Evolutionary conservation across 768 basidiomycete species (phyloP).

Genomic region (Auricularia cornea): DNA sequence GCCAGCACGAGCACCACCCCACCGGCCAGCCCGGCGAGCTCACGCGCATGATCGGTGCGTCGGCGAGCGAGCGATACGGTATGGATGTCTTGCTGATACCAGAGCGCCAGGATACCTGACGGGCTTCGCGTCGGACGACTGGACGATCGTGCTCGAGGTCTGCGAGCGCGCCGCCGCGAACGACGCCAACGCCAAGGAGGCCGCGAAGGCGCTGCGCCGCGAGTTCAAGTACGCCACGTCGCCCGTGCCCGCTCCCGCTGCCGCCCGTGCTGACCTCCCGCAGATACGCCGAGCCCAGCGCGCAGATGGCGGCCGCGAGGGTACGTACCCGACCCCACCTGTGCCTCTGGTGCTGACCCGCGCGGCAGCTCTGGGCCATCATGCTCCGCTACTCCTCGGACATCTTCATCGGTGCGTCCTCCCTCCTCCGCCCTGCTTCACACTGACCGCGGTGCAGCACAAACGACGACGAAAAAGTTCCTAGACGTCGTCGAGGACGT

Average conservation of each 20-base stretch:
- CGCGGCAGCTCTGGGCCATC: constrained; percentile 71
- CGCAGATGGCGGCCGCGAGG: constrained; percentile 68
- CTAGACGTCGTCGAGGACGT: constrained; percentile 72
- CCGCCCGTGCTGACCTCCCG: constrained; percentile 11
- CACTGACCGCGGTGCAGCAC: constrained; percentile 20
- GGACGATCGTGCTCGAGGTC: constrained; percentile 73
- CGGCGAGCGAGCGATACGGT: too few species aligned
- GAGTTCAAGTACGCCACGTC: constrained; percentile 65
- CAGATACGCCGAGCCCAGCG: constrained; percentile 67
- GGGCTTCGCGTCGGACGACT: constrained; percentile 53
- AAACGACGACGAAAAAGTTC: constrained; percentile 69
- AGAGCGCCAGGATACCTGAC: constrained; percentile 13
- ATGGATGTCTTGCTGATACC: too few species aligned
- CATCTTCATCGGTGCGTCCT: constrained; percentile 44
- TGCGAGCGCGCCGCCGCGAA: constrained; percentile 72
- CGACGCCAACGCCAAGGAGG: constrained; percentile 74
- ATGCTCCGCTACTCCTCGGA: constrained; percentile 78
- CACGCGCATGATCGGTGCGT: constrained; percentile 14
- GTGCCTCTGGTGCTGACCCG: neutral
- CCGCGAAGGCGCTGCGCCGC: constrained; percentile 67
- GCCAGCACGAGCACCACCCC: constrained; percentile 1
- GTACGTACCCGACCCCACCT: constrained; percentile 30
- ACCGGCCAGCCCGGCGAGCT: constrained; percentile 10
- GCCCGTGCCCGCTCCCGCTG: constrained; percentile 10
- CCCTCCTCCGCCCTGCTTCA: constrained; percentile 5